Percentiles rank a stretch among this genome's conserved stretches.
Conservation (phyloP, 768 basidiomycete genomes). For the Leucosporidium scottii region DNA sequence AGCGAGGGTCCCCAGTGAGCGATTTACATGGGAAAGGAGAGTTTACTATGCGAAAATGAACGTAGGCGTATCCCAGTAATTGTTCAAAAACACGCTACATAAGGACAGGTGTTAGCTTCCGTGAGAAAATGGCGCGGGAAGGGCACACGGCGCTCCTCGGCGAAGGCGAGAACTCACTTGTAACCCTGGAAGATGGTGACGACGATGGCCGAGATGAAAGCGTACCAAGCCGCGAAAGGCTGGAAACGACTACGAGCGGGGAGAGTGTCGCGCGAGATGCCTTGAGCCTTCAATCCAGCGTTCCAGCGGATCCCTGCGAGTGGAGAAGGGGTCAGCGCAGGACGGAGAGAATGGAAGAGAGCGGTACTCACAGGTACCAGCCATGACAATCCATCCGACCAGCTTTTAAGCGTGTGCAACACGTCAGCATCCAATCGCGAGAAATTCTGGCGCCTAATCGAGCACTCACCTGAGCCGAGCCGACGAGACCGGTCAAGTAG, state of each 20-base stretch:
- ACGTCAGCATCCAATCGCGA: too few relatives aligned
- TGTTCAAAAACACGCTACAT: too few relatives aligned
- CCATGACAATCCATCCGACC: conserved; percentile 5
- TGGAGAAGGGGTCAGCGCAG: too few relatives aligned
- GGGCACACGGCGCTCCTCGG: too few relatives aligned
- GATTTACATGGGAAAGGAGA: background rate
- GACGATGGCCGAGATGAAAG: background rate
- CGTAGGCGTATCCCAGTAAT: background rate
- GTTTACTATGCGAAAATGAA: background rate
- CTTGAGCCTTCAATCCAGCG: background rate
- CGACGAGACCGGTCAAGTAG: conserved; percentile 5
- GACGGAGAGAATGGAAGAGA: too few relatives aligned
- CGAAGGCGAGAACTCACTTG: background rate
- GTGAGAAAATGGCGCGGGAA: too few relatives aligned
- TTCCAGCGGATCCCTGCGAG: conserved; percentile 3
- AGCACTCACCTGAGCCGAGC: background rate
- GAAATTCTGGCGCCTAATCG: too few relatives aligned
- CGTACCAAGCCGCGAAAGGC: background rate
- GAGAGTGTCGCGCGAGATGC: conserved; percentile 1
- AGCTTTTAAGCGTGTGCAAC: background rate
- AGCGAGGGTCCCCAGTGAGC: too few relatives aligned
- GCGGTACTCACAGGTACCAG: background rate
- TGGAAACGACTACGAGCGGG: background rate
- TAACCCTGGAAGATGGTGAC: background rate
- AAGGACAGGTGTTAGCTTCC: background rate